Conservation (phyloP, 306 rosid species). For the Arachis stenosperma region DNA sequence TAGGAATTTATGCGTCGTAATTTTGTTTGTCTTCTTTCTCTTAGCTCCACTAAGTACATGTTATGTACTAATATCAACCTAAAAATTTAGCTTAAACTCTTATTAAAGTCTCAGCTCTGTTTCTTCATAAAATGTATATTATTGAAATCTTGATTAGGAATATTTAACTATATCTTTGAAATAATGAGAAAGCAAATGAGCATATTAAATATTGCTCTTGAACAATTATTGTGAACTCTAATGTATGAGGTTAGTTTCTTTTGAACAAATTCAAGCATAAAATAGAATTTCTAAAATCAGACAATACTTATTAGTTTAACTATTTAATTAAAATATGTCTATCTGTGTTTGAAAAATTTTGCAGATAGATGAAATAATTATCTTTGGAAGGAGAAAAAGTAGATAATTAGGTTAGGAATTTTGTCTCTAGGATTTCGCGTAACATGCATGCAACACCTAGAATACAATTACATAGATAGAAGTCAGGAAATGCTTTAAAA, state of each 20-base stretch:
- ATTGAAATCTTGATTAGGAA: neutral
- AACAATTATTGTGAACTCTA: neutral
- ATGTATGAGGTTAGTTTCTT: neutral
- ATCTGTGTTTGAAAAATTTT: neutral
- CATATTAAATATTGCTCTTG: neutral
- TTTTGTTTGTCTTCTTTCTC: neutral
- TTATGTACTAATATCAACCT: neutral
- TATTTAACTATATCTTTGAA: neutral
- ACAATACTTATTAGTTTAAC: neutral
- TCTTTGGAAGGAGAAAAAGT: neutral
- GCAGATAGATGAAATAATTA: neutral
- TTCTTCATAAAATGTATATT: neutral
- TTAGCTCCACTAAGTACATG: neutral
- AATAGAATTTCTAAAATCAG: neutral
- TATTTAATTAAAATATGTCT: neutral
- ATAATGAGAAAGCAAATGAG: neutral
- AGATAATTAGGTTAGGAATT: neutral
- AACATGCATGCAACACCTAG: neutral
- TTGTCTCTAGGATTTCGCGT: neutral
- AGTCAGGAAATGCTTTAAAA: neutral
- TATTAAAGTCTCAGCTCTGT: neutral
- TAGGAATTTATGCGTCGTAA: too few species aligned
- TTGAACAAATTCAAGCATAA: slow-evolving; percentile 5
- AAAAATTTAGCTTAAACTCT: neutral
- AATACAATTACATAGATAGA: neutral